Percentiles rank a stretch among this genome's conserved stretches.
phyloP scores from a whole-genome alignment of 225 moss, liverwort and hornwort species.

The Bryoerythrophyllum caledonicum region DNA sequence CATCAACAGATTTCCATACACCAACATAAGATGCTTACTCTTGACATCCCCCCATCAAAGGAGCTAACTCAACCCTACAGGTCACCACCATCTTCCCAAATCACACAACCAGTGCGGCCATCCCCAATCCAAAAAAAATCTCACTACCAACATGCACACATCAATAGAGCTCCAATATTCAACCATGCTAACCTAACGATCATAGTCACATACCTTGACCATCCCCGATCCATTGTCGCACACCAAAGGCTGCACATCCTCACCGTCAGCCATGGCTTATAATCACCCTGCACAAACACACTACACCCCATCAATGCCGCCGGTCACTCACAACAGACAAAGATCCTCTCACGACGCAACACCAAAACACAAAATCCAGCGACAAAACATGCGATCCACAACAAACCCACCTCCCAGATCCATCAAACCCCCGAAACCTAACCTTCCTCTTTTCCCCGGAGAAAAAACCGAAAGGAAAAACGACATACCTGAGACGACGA shows the following conservation, averaged over 20 bases:
- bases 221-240: constrained; percentile 66
- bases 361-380: not conserved
- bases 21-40: too few species aligned
- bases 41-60: too few species aligned
- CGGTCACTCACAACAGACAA: not conserved
- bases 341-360: not conserved
- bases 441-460: too few species aligned
- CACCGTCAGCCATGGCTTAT: constrained; percentile 39
- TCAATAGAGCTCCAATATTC: too few species aligned
- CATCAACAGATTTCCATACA: too few species aligned
- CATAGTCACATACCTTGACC: constrained; percentile 50
- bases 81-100: too few species aligned
- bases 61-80: too few species aligned
- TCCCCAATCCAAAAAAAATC: too few species aligned
- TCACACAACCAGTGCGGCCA: too few species aligned
- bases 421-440: constrained; percentile 9
- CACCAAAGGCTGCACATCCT: constrained; percentile 51
- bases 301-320: not conserved
- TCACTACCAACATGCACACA: too few species aligned
- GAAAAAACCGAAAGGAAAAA: not conserved
- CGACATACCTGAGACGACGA: not conserved
- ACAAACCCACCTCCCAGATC: not conserved
- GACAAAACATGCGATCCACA: not conserved
- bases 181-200: too few species aligned
- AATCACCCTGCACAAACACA: not conserved